Evolutionary conservation across 495 filamentous ascomycete species (phyloP), one percentile per base, ranked within the genome.

Genomic region (Articulospora tetracladia): DNA sequence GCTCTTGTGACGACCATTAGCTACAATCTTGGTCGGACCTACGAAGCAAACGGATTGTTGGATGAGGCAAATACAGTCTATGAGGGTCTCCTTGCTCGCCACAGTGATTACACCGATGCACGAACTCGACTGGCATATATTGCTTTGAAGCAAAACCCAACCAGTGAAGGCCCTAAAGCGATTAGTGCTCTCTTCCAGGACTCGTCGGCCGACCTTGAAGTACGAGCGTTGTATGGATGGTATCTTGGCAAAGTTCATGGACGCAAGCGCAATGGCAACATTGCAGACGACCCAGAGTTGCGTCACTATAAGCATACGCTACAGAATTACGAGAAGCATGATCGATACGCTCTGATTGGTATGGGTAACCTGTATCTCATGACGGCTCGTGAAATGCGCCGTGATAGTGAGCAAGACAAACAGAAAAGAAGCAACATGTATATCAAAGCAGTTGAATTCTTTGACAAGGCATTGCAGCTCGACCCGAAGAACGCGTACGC

Each of bases 21-120:
- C 63, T 98, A 92, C 75, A 98, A 98, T 69, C 84, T 98, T 26
- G 94, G 88, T n/a, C 83, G 94, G n/a, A 93, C 91, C 23, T 96
- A 96, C 66, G 94, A 98, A 72, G 87, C 90, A 0, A 86, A 87
- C 6, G 86, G 88, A 36, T 81, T 91, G 68, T 77, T 86, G 25
- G 90, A 95, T 49, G 86, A 93, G 66, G 95, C 94, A 0, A 86
- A 87, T 61, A 87, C 87, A 64, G 87, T 94, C 24, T 98, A 97
- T 67, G 87, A 96, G 65, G 86, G 88, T 26, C 73, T 98, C 25
- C 71, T 97, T 8, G 82, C 84, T 30, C 88, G 92, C 4, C 92
- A 98, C 70, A 76, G 79, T 46, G 91, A 96, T 70, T 98, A 98
- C 70, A 92, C 89, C 1, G 93, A 98, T 72, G 94, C 95, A 17